These are phyloP conservation scores for Gastrolobium bilobum DNA, from an alignment of 306 rosid species.

Conservation along the genomic window DNA sequence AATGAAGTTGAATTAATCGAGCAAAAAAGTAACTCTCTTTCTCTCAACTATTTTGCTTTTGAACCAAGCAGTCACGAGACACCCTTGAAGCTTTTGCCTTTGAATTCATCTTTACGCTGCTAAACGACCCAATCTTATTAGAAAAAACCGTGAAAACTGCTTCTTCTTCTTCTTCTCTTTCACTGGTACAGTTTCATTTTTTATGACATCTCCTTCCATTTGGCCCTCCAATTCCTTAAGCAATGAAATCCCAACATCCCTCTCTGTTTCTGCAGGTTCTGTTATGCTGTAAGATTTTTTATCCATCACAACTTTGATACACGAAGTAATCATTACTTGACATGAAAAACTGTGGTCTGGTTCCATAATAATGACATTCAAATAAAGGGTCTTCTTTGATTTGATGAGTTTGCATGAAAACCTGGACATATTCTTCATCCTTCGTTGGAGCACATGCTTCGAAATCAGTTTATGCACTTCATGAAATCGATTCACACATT, in stretches of 20 bases:
- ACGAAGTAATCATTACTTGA: neutral
- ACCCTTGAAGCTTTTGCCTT: constrained; percentile 65
- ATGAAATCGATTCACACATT: constrained; percentile 69
- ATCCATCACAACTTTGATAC: constrained; percentile 46
- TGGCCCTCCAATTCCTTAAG: constrained; percentile 33
- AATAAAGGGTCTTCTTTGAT: constrained; percentile 27
- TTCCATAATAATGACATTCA: constrained; percentile 7
- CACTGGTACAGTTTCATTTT: constrained; percentile 40
- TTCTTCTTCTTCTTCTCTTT: constrained; percentile 43
- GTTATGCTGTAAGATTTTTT: neutral
- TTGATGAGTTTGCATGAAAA: constrained; percentile 53
- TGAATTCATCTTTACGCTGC: constrained; percentile 70
- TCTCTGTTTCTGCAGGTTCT: constrained; percentile 15
- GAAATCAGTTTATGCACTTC: constrained; percentile 76
- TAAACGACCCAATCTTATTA: constrained; percentile 62
- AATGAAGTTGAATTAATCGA: constrained; percentile 30
- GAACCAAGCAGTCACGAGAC: constrained; percentile 78
- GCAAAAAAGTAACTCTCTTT: constrained; percentile 22
- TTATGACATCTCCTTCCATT: constrained; percentile 43
- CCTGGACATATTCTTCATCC: constrained; percentile 42
- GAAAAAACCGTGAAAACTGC: constrained; percentile 61
- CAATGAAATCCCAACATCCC: constrained; percentile 50
- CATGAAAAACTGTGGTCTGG: constrained; percentile 23
- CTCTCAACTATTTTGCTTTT: constrained; percentile 53
- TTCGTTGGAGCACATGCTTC: constrained; percentile 62